phyloP scores from a whole-genome alignment of 2,329 filamentous ascomycete species.

The Boeremia exigua region DNA sequence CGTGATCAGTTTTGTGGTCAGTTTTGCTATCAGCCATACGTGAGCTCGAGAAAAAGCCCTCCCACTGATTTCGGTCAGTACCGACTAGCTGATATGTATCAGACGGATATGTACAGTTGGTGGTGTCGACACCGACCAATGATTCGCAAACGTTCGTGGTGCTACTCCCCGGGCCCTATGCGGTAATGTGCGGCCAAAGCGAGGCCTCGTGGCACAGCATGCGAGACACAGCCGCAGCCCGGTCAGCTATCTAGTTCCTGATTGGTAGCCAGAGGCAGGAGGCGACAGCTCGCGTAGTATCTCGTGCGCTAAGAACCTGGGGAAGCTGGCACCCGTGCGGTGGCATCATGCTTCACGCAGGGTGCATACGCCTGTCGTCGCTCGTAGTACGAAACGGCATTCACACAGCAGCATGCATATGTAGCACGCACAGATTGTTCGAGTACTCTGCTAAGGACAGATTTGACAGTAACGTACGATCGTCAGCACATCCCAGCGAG shows the following conservation, averaged over 20 bases:
- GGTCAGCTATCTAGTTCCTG: conserved; percentile 1
- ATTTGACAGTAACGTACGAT: not conserved
- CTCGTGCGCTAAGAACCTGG: conserved; percentile 15
- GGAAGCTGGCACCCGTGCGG: conserved; percentile 30
- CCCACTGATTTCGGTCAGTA: not conserved
- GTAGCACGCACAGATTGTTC: conserved; percentile 5
- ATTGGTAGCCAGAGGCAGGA: conserved; percentile 4
- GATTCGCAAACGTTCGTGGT: not conserved
- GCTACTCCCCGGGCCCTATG: not conserved
- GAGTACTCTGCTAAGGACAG: conserved; percentile 4
- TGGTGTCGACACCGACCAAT: not conserved
- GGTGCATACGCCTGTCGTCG: conserved; percentile 1
- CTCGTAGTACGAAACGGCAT: conserved; percentile 23
- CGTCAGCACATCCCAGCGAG: not conserved
- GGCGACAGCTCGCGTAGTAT: conserved; percentile 24
- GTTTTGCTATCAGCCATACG: not conserved
- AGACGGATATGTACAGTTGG: not conserved
- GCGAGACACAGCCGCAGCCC: conserved; percentile 15
- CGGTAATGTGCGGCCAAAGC: conserved; percentile 9
- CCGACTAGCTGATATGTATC: not conserved
- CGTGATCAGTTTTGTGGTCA: too few species aligned
- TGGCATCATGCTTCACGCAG: conserved; percentile 15
- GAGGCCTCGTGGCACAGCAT: conserved; percentile 15
- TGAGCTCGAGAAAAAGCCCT: not conserved
- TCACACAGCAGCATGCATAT: conserved; percentile 18